Evolutionary conservation across 106 monocot species (phyloP), one percentile per base, ranked within the genome.

Genomic region (Hemerocallis citrina): DNA sequence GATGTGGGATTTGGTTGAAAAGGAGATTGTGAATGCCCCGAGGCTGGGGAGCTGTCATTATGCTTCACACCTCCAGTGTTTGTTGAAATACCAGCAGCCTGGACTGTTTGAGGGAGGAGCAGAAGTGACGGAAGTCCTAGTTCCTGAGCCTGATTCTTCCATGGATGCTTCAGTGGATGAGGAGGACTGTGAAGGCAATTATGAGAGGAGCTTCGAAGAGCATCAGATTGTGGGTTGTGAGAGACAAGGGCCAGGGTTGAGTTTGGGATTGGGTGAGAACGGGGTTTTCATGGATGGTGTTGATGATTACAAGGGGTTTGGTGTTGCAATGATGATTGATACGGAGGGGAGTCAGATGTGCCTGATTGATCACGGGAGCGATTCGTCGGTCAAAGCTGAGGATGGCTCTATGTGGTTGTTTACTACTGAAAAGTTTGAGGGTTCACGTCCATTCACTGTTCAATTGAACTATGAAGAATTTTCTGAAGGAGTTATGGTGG

Each of bases 1-100:
- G 55, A 59, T 98, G 61, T 92, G 91, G 88, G 61, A 42, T n/a
- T 71, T 92, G 75, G 92, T 92, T 37, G 85, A 88, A 64, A 92
- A 77, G 65, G 92, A 98, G 64, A 37, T 98, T n/a, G 1, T 45
- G 14, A 79, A 88, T 16, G 77, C 67, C 9, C 76, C 79, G 7
- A 75, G 62, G 15, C 63, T 76, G 4, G 88, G 91, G 9, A 15
- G 61, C 16, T 88, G 80, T 54, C 79, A 78, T 64, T 98, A 83
- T 50, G 91, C 85, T 4, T 82, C 87, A 7, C 77, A 98, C 34
- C 61, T 98, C 16, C 98, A 98, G 75, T 65, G 75, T 28, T 57
- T 96, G 57, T 81, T 91, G 15, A 78, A 59, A 48, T 57, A 46
- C 57, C 96, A 91, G 57, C 70, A 72, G 64, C 81, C 74, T 0